Base-by-base conservation (phyloP, 139 green algal species). In the Pleodorina starrii region DNA sequence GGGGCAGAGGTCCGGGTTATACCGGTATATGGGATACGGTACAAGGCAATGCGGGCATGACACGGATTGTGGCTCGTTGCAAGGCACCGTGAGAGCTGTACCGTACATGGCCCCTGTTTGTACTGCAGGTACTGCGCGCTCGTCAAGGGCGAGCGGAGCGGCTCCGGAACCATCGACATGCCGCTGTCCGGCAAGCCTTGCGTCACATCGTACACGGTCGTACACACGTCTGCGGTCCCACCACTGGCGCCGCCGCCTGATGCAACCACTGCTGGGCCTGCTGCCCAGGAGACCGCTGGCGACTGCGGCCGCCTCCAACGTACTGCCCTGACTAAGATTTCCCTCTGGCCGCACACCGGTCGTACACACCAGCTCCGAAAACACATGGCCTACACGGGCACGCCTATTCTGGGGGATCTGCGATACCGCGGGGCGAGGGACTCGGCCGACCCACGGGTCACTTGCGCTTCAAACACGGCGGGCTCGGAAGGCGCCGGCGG, bases 321-420 rank as follows among this genome's bases (percentile, higher is more conserved):
- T 35, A 91, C 89, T 35, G 91, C 89, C 38, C 57, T 97, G 21
- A 96, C 91, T 0, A 90, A 78, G 6, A 82, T 97, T 14, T 76
- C 92, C 48, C 86, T 97, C 12, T 94, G 89, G 91, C 94, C 95
- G 1, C 90, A 93, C 74, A 97, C 95, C 27, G 95, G 95, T 5
- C 90, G 95, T 5, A 95, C 82, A 29, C 93, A 97, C 79, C 95
- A 97, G 93, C 92, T 97, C 84, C 91, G 95, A 6, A 94, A 93
- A n/a, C 95, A 97, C 92, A 93, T 97, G 93, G 94, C 94, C 0
- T 87, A 93, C 48, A 42, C 93, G 0, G 94, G 94, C 11, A 88
- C 35, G 40, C 93, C 95, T 21, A 90, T 97, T 16, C 68, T 96
- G 23, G 94, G 94, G 4, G 95, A 97, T 72, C 17, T 32, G 2